Evolutionary conservation across 106 monocot genomes (phyloP).

Genomic region (Narthecium ossifragum): DNA sequence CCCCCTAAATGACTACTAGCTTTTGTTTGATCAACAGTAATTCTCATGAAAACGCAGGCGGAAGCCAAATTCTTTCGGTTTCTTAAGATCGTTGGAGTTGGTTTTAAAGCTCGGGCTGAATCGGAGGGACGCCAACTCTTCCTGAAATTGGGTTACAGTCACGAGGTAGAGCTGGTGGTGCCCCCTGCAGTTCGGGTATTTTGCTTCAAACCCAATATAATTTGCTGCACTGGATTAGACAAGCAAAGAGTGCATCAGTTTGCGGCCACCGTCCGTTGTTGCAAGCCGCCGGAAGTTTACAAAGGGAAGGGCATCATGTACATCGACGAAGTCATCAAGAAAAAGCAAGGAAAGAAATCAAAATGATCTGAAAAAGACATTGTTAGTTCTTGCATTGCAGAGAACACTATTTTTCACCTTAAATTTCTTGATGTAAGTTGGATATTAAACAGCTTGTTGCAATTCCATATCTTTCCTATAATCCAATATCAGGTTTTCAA

Average conservation of each 20-base stretch:
- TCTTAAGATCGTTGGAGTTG: conserved; percentile 85
- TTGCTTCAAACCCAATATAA: conserved; percentile 90
- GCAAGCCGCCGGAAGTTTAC: conserved; percentile 93
- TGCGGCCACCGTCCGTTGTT: conserved; percentile 67
- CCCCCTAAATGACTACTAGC: too few species aligned
- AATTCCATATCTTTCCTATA: too few species aligned
- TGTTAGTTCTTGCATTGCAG: too few species aligned
- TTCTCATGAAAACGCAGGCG: conserved; percentile 24
- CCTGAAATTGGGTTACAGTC: conserved; percentile 86
- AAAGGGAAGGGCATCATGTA: conserved; percentile 95
- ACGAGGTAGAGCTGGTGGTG: conserved; percentile 78
- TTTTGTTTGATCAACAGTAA: too few species aligned
- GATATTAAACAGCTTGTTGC: too few species aligned
- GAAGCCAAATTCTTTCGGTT: conserved; percentile 90
- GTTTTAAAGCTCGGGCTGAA: conserved; percentile 83
- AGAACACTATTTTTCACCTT: too few species aligned
- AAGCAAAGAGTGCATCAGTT: conserved; percentile 87
- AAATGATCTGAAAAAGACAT: conserved; percentile 50
- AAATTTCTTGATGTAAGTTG: too few species aligned
- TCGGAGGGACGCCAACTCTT: conserved; percentile 67
- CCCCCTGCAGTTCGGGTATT: conserved; percentile 88
- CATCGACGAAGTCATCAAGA: conserved; percentile 84
- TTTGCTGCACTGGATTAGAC: conserved; percentile 92
- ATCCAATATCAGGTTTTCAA: too few species aligned
- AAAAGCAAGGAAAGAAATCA: conserved; percentile 84